phyloP scores from a whole-genome alignment of 2,329 filamentous ascomycete genomes.

The Truncatella angustata region DNA sequence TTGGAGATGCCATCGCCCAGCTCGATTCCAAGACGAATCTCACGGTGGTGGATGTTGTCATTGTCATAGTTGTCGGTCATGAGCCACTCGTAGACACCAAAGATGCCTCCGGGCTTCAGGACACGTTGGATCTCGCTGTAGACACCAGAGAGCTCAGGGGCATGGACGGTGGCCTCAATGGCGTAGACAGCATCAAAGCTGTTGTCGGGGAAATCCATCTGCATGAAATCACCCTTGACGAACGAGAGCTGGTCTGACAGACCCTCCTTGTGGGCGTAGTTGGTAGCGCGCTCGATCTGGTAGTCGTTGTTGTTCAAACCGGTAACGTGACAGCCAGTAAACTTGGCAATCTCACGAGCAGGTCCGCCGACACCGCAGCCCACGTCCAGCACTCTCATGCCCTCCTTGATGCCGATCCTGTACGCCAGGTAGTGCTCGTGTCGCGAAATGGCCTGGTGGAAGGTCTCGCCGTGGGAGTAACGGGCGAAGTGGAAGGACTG shows the following conservation, averaged over 20 bases:
- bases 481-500: constrained; percentile 98
- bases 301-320: constrained; percentile 99
- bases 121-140: constrained; percentile 95
- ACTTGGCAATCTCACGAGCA: constrained; percentile 93
- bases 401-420: constrained; percentile 79
- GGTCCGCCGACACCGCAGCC: constrained; percentile 96
- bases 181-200: constrained; percentile 93
- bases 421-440: constrained; percentile 98
- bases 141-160: constrained; percentile 83
- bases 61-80: constrained; percentile 98
- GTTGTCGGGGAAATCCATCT: constrained; percentile 94
- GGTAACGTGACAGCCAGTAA: constrained; percentile 83
- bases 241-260: constrained; percentile 78
- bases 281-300: constrained; percentile 90
- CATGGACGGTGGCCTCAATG: constrained; percentile 96
- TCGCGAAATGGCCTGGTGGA: constrained; percentile 87
- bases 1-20: constrained; percentile 95
- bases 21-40: constrained; percentile 92
- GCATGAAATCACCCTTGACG: constrained; percentile 98
- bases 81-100: constrained; percentile 98
- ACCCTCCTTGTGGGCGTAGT: constrained; percentile 79
- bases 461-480: constrained; percentile 81
- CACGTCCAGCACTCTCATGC: constrained; percentile 90
- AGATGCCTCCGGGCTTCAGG: constrained; percentile 91
- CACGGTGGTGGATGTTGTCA: constrained; percentile 78